Evolutionary conservation across 2,329 filamentous ascomycete species (phyloP).

Genomic region (Hortaea werneckii): DNA sequence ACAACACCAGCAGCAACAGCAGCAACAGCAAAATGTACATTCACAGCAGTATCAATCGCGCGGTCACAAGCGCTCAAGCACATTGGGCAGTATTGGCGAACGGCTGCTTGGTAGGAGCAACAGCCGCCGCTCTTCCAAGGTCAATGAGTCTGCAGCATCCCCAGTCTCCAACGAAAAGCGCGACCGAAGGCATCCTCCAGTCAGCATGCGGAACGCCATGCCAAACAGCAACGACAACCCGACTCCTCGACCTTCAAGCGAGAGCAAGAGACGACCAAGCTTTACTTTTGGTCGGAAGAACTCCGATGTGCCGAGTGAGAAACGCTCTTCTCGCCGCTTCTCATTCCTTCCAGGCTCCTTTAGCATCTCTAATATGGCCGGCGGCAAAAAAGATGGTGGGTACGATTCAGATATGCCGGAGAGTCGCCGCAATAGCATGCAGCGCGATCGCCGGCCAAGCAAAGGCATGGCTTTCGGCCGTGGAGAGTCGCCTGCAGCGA

Average conservation of each 20-base stretch:
- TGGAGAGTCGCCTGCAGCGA: constrained; percentile 33
- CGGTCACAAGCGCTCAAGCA: constrained; percentile 55
- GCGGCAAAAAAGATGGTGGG: constrained; percentile 22
- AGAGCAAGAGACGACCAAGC: constrained; percentile 39
- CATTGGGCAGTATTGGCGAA: constrained; percentile 53
- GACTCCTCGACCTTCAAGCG: constrained; percentile 38
- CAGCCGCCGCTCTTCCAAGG: constrained; percentile 23
- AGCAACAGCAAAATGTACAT: constrained; percentile 31
- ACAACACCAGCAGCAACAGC: constrained; percentile 42
- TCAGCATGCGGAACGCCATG: constrained; percentile 74
- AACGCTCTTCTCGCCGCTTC: constrained; percentile 38
- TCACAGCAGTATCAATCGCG: constrained; percentile 3
- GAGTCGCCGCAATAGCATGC: constrained; percentile 9
- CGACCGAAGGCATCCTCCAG: constrained; percentile 69
- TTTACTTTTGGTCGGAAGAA: constrained; percentile 41
- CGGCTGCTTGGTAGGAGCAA: constrained; percentile 68
- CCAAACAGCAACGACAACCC: constrained; percentile 41
- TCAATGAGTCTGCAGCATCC: constrained; percentile 39
- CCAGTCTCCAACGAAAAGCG: constrained; percentile 46
- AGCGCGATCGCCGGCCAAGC: constrained; percentile 23
- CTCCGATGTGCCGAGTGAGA: constrained; percentile 28
- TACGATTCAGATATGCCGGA: constrained; percentile 24
- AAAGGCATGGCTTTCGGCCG: constrained; percentile 36
- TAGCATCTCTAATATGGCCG: constrained; percentile 32
- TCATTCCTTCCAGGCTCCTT: constrained; percentile 41